phyloP scores from a whole-genome alignment of 176 grass and related monocot genomes.

The Oryza meridionalis region DNA sequence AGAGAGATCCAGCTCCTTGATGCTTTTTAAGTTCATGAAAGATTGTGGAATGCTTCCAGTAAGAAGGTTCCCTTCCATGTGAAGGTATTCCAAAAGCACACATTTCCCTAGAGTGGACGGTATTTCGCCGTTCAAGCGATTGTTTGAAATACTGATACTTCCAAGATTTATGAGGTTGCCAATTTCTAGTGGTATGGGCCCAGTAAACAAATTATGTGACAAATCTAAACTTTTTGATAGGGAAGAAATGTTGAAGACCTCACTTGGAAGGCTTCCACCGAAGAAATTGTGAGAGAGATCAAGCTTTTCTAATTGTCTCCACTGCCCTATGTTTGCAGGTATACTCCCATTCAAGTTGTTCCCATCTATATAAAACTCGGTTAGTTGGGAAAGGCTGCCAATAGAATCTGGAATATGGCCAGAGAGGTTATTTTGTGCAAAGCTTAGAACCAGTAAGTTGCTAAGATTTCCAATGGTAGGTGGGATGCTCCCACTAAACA shows the following conservation, averaged over 20 bases:
- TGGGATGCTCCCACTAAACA: constrained; percentile 28
- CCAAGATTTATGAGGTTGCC: no score
- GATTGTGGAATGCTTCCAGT: constrained; percentile 53
- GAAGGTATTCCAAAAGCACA: no score
- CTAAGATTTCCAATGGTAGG: constrained; percentile 33
- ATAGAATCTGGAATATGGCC: constrained; percentile 24
- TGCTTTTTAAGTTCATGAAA: constrained; percentile 42
- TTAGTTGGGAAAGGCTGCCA: constrained; percentile 24
- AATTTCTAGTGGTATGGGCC: no score
- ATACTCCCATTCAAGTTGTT: constrained; percentile 45
- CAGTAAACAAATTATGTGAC: constrained; percentile 35
- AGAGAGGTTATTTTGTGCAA: not conserved
- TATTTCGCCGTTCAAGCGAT: no score
- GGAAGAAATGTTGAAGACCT: constrained; percentile 36
- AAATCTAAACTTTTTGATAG: constrained; percentile 29
- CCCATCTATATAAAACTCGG: constrained; percentile 7
- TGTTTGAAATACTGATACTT: no score
- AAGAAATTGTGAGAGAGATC: constrained; percentile 42
- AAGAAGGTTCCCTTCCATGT: constrained; percentile 1
- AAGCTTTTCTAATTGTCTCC: constrained; percentile 30
- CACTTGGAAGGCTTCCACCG: constrained; percentile 34
- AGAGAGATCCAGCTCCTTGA: constrained; percentile 58
- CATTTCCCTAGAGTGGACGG: no score
- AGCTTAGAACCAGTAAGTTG: not conserved
- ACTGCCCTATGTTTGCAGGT: constrained; percentile 45